Evolutionary conservation across 1,284 basidiomycete species (phyloP).

Genomic region (Ceratobasidium papillatum): DNA sequence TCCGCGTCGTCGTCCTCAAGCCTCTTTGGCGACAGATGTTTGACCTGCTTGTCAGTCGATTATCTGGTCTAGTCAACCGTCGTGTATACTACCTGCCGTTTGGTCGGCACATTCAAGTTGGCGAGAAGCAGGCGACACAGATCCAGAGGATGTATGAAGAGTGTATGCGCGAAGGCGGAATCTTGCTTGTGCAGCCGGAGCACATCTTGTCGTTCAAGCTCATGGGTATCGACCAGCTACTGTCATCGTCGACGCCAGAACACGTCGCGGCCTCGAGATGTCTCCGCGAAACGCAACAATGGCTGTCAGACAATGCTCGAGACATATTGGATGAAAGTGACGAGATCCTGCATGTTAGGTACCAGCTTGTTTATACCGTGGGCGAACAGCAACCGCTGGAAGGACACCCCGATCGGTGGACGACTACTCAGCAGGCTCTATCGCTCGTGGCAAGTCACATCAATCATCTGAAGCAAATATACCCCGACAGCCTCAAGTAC

Average conservation of each 20-base stretch:
- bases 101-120: constrained; percentile 52
- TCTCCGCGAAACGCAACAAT: constrained; percentile 50
- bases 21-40: constrained; percentile 59
- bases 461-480: constrained; percentile 1
- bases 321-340: constrained; percentile 66
- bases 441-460: constrained; percentile 46
- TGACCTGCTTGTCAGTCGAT: constrained; percentile 56
- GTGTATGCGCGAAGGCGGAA: constrained; percentile 56
- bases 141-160: constrained; percentile 52
- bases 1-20: constrained; percentile 61
- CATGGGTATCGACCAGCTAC: constrained; percentile 54
- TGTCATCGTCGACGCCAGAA: constrained; percentile 38
- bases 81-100: no score
- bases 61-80: constrained; percentile 58
- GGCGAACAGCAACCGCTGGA: constrained; percentile 54
- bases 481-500: constrained; percentile 45
- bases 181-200: constrained; percentile 62
- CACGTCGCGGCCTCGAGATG: constrained; percentile 13
- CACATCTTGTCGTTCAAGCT: constrained; percentile 63
- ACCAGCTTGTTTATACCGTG: constrained; percentile 61
- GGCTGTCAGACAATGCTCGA: constrained; percentile 53
- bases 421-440: constrained; percentile 56
- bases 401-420: constrained; percentile 60
- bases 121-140: constrained; percentile 43
- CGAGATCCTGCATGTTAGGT: constrained; percentile 60